Evolutionary conservation across 768 basidiomycete species (phyloP).

Genomic region (Suillus bovinus): DNA sequence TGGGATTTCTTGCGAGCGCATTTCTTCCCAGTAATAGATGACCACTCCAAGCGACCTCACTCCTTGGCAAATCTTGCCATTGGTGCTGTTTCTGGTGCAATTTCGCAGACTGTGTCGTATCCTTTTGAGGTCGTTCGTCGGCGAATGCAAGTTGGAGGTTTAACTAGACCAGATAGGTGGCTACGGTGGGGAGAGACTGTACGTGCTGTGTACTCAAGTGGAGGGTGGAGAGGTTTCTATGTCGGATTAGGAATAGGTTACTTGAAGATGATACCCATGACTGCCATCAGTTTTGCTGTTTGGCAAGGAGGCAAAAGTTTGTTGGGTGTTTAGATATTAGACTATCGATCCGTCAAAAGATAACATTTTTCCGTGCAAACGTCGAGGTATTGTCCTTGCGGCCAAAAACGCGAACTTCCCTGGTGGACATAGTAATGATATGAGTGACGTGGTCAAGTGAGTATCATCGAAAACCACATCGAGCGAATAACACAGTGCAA

Average conservation of each 20-base stretch:
- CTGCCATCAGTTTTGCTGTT: slow-evolving; percentile 86
- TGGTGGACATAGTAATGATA: too few relatives aligned
- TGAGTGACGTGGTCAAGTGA: not conserved
- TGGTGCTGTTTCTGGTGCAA: slow-evolving; percentile 83
- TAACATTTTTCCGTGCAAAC: not conserved
- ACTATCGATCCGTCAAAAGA: not conserved
- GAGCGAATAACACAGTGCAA: not conserved
- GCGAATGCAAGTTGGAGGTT: slow-evolving; percentile 93
- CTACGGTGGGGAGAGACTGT: slow-evolving; percentile 80
- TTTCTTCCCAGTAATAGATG: slow-evolving; percentile 48
- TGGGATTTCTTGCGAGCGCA: slow-evolving; percentile 78
- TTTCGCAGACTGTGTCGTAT: slow-evolving; percentile 89
- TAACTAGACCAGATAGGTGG: slow-evolving; percentile 75
- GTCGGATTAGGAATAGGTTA: slow-evolving; percentile 91
- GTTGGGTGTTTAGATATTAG: slow-evolving; percentile 23
- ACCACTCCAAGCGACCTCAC: slow-evolving; percentile 39
- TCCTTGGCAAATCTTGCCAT: slow-evolving; percentile 71
- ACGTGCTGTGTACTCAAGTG: slow-evolving; percentile 57
- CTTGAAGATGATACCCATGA: slow-evolving; percentile 95
- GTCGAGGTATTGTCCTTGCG: not conserved
- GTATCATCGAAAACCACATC: not conserved
- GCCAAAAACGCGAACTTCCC: not conserved
- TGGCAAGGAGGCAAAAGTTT: slow-evolving; percentile 62
- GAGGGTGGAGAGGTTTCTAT: slow-evolving; percentile 89
- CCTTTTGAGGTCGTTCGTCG: slow-evolving; percentile 92